These are phyloP conservation scores for Babesia divergens DNA, from an alignment of 169 alveolate genomes.

Conservation along the genomic window DNA sequence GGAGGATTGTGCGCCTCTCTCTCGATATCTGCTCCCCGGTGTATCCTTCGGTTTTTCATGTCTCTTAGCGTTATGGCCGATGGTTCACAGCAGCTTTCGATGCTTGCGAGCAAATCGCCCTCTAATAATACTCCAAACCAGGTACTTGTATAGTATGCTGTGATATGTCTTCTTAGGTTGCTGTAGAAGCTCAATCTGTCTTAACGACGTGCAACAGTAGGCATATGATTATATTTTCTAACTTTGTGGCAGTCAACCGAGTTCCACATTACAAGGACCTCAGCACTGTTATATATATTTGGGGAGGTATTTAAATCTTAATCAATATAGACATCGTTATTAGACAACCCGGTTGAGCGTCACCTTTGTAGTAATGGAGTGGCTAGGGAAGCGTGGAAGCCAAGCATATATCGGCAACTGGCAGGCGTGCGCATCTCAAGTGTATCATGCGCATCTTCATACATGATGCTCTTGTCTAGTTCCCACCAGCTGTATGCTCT, in stretches of 20 bases:
- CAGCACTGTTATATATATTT: slow-evolving; percentile 52
- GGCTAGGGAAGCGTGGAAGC: slow-evolving; percentile 42
- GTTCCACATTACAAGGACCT: slow-evolving; percentile 43
- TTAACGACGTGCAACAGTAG: slow-evolving; percentile 47
- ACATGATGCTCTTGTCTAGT: slow-evolving; percentile 69
- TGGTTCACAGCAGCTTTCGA: no score
- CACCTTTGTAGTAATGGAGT: background rate
- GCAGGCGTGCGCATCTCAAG: slow-evolving; percentile 65
- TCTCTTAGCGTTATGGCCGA: no score
- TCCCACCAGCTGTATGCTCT: slow-evolving; percentile 63
- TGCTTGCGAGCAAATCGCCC: background rate
- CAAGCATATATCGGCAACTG: slow-evolving; percentile 69
- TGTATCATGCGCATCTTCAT: slow-evolving; percentile 67
- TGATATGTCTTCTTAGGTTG: slow-evolving; percentile 8
- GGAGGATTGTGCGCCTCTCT: no score
- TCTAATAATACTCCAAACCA: slow-evolving; percentile 15
- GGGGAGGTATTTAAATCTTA: slow-evolving; percentile 47
- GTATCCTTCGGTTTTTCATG: no score
- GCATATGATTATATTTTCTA: background rate
- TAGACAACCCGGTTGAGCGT: slow-evolving; percentile 18
- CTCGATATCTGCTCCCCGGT: no score
- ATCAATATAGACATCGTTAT: no score
- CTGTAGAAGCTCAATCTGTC: slow-evolving; percentile 64
- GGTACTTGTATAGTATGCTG: background rate
- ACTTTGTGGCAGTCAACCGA: slow-evolving; percentile 27